Evolutionary conservation across 257 asterid species (phyloP).

Genomic region (Nicotiana noctiflora): DNA sequence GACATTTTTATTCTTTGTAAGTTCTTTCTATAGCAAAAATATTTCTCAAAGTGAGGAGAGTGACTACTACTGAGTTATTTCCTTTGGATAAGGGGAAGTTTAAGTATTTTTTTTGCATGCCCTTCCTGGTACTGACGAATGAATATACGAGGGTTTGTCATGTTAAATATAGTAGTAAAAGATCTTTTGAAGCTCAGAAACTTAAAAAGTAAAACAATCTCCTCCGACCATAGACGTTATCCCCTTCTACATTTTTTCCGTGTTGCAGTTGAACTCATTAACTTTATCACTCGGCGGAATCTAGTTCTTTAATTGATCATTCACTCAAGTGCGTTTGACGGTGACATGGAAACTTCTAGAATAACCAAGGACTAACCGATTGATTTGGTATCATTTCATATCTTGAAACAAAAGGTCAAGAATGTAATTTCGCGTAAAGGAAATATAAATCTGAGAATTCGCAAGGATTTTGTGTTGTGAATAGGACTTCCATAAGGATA

Average conservation of each 20-base stretch:
- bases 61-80: background rate
- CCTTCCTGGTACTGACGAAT: background rate
- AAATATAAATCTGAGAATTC: background rate
- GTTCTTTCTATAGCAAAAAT: background rate
- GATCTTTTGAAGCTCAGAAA: background rate
- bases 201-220: no score
- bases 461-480: background rate
- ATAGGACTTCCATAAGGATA: background rate
- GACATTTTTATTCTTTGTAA: background rate
- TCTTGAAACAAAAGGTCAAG: background rate
- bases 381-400: background rate
- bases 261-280: background rate
- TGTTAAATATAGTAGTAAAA: background rate
- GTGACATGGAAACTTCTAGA: background rate
- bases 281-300: no score
- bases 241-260: background rate
- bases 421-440: background rate
- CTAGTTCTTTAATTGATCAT: no score
- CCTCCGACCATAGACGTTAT: background rate
- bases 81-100: background rate
- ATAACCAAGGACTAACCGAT: background rate
- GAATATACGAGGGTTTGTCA: background rate
- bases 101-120: background rate
- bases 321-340: background rate
- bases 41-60: background rate